A percentile compares a stretch with the other conserved stretches of the same genome.
Conservation (phyloP, 1,284 basidiomycete genomes). For the Neonothopanus nambi region DNA sequence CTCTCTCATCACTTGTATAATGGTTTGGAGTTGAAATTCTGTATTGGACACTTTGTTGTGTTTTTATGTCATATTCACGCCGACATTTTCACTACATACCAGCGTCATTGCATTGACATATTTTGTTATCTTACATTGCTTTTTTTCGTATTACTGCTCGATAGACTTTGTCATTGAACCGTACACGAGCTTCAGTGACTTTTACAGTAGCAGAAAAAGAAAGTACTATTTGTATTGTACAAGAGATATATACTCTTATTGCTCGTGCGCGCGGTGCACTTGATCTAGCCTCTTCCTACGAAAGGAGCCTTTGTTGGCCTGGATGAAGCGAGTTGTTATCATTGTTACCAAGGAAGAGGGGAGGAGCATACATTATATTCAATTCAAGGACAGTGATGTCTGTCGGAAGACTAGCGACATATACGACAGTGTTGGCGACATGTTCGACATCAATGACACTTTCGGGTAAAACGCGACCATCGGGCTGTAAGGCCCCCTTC, state of each 20-base stretch:
- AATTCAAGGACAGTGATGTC: conserved; percentile 72
- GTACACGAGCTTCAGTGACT: too few relatives aligned
- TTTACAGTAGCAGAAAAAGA: too few relatives aligned
- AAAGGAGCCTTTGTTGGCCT: conserved; percentile 15
- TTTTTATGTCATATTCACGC: neutral
- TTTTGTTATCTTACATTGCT: too few relatives aligned
- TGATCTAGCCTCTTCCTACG: conserved; percentile 15
- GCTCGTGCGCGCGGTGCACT: neutral
- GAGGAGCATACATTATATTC: conserved; percentile 66
- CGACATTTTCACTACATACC: neutral
- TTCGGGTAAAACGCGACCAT: conserved; percentile 62
- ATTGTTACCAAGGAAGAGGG: neutral
- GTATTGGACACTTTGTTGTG: too few relatives aligned
- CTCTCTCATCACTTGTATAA: too few relatives aligned
- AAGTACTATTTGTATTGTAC: too few relatives aligned
- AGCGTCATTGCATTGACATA: neutral
- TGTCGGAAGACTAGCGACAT: conserved; percentile 67
- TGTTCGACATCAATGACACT: conserved; percentile 68
- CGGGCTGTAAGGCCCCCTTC: conserved; percentile 63
- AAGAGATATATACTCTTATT: too few relatives aligned
- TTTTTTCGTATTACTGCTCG: too few relatives aligned
- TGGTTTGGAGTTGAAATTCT: too few relatives aligned
- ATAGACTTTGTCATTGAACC: too few relatives aligned
- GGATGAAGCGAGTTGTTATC: neutral
- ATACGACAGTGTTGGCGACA: conserved; percentile 70